Evolutionary conservation across 495 filamentous ascomycete species (phyloP).

Genomic region (Staphylotrichum longicolle): DNA sequence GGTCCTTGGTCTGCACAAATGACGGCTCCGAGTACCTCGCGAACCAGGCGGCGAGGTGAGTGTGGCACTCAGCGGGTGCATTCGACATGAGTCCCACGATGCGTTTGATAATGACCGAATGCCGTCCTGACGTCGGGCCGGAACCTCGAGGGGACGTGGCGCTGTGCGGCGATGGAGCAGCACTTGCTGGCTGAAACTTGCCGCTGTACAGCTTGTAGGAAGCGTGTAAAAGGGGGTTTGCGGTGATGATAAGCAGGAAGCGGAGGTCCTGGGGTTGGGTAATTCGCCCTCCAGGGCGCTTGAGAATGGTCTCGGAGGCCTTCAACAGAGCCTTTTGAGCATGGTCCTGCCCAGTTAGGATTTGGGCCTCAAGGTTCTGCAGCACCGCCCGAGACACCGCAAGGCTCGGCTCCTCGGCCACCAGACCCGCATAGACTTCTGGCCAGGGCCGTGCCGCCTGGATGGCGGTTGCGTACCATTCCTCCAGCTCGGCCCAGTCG

Average conservation of each 20-base stretch:
- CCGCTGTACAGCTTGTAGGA: constrained; percentile 39
- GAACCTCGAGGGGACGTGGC: constrained; percentile 19
- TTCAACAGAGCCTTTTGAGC: constrained; percentile 71
- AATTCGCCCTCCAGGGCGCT: constrained; percentile 72
- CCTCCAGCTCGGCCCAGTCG: constrained; percentile 67
- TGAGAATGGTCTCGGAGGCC: constrained; percentile 79
- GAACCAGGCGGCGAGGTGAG: constrained; percentile 82
- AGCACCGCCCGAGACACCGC: constrained; percentile 34
- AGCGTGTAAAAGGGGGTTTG: constrained; percentile 72
- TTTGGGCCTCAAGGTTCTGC: constrained; percentile 56
- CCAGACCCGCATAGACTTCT: constrained; percentile 54
- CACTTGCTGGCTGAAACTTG: constrained; percentile 28
- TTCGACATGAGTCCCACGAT: constrained; percentile 80
- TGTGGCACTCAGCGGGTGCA: constrained; percentile 71
- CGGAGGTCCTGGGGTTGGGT: constrained; percentile 68
- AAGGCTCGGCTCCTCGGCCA: constrained; percentile 26
- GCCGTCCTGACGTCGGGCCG: constrained; percentile 48
- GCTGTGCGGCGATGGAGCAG: constrained; percentile 13
- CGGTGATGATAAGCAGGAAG: constrained; percentile 78
- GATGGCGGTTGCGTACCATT: constrained; percentile 75
- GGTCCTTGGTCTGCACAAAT: constrained; percentile 70
- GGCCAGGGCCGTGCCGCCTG: constrained; percentile 54
- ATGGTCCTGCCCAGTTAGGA: constrained; percentile 66
- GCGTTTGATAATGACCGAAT: constrained; percentile 84
- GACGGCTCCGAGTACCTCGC: constrained; percentile 65